These are phyloP conservation scores for Vigna reflexopilosa DNA, from an alignment of 306 rosid genomes.

Conservation along the genomic window DNA sequence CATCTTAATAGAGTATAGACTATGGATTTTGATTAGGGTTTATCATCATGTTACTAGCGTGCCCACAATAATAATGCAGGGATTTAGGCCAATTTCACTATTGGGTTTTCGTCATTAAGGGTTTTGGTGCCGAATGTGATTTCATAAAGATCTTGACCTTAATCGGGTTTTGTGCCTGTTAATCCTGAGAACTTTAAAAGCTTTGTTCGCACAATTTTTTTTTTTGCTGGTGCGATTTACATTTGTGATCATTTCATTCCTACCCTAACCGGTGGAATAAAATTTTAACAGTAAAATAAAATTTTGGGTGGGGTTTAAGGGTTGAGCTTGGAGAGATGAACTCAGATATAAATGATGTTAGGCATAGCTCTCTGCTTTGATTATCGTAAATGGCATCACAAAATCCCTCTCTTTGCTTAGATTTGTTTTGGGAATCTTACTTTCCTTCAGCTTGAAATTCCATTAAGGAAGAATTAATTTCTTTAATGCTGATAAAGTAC, in stretches of 20 bases:
- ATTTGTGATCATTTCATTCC: constrained; percentile 24
- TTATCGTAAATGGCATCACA: constrained; percentile 14
- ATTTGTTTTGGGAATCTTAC: constrained; percentile 34
- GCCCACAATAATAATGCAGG: constrained; percentile 40
- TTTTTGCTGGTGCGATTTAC: constrained; percentile 22
- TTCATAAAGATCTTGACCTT: constrained; percentile 30
- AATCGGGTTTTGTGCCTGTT: constrained; percentile 3
- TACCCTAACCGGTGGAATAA: constrained; percentile 26
- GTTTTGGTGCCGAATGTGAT: constrained; percentile 41
- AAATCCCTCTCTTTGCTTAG: constrained; percentile 30
- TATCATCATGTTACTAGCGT: constrained; percentile 40
- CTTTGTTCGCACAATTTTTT: constrained; percentile 21
- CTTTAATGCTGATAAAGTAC: constrained; percentile 31
- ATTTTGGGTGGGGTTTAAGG: background rate
- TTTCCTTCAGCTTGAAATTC: constrained; percentile 6
- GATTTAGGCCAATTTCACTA: constrained; percentile 51
- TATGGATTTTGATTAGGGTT: constrained; percentile 64
- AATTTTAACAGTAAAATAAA: background rate
- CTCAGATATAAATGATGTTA: constrained; percentile 26
- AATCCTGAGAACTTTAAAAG: constrained; percentile 3
- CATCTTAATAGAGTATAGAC: constrained; percentile 34
- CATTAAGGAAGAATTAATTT: background rate
- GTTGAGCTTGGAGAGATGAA: constrained; percentile 26
- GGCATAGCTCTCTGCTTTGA: constrained; percentile 37
- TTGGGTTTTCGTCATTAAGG: constrained; percentile 60